These are phyloP conservation scores for Cynanchum wilfordii DNA, from an alignment of 257 asterid genomes.

Conservation along the genomic window DNA sequence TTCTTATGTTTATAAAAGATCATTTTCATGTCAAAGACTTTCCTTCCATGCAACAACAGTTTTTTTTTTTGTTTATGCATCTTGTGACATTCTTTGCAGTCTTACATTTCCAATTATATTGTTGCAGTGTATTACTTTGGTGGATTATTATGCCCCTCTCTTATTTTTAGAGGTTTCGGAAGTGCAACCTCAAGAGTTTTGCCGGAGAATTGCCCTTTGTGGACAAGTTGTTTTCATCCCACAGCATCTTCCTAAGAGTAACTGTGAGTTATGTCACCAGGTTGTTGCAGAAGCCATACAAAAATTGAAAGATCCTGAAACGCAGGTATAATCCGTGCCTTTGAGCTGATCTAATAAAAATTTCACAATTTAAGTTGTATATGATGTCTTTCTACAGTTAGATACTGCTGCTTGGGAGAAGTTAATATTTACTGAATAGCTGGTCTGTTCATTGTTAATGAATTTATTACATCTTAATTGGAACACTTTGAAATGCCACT, in stretches of 20 bases:
- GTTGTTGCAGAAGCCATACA: slow-evolving; percentile 59
- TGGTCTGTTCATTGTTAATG: not conserved
- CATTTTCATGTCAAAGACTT: not conserved
- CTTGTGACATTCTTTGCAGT: not conserved
- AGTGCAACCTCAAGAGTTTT: slow-evolving; percentile 52
- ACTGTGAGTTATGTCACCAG: slow-evolving; percentile 66
- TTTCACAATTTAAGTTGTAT: not conserved
- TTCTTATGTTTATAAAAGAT: not conserved
- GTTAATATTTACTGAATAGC: not conserved
- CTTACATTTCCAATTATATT: slow-evolving; percentile 8
- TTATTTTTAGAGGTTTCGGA: slow-evolving; percentile 64
- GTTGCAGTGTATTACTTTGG: slow-evolving; percentile 72
- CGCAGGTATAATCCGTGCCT: slow-evolving; percentile 48
- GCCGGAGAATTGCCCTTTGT: slow-evolving; percentile 62
- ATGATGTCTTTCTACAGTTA: not conserved
- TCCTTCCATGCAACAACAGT: not conserved
- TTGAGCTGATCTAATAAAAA: not conserved
- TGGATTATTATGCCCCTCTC: slow-evolving; percentile 84
- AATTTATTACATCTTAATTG: not conserved
- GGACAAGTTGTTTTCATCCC: slow-evolving; percentile 33
- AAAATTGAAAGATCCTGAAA: slow-evolving; percentile 87
- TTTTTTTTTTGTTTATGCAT: not conserved
- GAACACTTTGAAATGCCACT: not conserved
- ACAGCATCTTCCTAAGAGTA: slow-evolving; percentile 36
- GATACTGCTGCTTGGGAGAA: not conserved